These are phyloP conservation scores for Ballota nigra DNA, from an alignment of 257 asterid genomes.

Conservation along the genomic window DNA sequence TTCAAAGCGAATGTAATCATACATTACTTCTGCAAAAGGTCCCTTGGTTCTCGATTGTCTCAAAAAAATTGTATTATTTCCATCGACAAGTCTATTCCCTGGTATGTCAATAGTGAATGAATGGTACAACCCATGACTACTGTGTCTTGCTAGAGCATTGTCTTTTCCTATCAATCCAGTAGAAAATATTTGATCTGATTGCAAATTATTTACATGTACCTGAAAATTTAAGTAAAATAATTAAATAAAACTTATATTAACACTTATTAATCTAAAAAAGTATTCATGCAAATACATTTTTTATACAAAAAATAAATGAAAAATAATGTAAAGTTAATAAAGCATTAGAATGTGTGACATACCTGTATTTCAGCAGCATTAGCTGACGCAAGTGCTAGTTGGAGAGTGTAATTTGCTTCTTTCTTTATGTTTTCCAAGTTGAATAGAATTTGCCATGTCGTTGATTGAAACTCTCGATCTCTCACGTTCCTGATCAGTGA, in stretches of 20 bases:
- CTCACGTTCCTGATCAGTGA: conserved; percentile 16
- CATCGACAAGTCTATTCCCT: conserved; percentile 16
- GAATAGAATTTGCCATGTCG: conserved; percentile 36
- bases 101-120: conserved; percentile 19
- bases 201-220: conserved; percentile 34
- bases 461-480: background rate
- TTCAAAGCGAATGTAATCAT: conserved; percentile 46
- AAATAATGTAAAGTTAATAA: background rate
- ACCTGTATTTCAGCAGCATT: conserved; percentile 30
- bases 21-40: conserved; percentile 35
- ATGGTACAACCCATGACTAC: conserved; percentile 39
- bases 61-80: conserved; percentile 29
- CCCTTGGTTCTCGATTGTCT: conserved; percentile 26
- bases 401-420: conserved; percentile 32
- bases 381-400: conserved; percentile 37
- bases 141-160: conserved; percentile 50
- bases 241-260: background rate
- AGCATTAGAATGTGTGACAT: background rate
- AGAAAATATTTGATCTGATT: conserved; percentile 14
- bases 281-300: background rate
- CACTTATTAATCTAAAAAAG: too few relatives aligned
- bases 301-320: background rate
- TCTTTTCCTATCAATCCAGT: conserved; percentile 24
- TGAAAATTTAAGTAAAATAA: background rate
- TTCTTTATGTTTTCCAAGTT: background rate